phyloP scores from a whole-genome alignment of 495 filamentous ascomycete genomes.

The Penicilliopsis zonata region DNA sequence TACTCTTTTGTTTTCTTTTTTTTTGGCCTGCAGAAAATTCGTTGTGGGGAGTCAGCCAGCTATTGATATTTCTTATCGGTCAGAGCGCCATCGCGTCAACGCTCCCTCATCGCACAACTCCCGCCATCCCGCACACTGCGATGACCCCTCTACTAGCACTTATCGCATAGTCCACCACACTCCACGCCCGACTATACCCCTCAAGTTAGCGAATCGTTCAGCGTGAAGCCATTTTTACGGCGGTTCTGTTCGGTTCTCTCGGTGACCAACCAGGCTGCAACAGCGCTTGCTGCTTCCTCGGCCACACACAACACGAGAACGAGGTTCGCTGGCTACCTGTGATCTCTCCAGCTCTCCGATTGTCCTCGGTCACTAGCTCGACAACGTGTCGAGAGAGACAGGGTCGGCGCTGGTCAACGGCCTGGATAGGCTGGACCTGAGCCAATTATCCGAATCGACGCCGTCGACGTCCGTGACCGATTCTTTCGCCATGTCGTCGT shows the following conservation, averaged over 20 bases:
- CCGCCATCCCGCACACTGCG: slow-evolving; percentile 23
- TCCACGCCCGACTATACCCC: no score
- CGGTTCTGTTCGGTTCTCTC: no score
- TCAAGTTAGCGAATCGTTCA: no score
- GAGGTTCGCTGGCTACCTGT: no score
- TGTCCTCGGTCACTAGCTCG: slow-evolving; percentile 15
- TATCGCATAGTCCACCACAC: slow-evolving; percentile 10
- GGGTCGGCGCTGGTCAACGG: slow-evolving; percentile 40
- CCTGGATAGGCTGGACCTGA: slow-evolving; percentile 40
- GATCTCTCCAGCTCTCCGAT: background rate
- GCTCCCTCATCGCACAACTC: slow-evolving; percentile 25
- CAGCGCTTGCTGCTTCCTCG: background rate
- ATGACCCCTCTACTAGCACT: slow-evolving; percentile 22
- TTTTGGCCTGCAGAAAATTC: no score
- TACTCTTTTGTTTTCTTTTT: no score
- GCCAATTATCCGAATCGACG: slow-evolving; percentile 37
- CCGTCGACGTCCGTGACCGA: slow-evolving; percentile 28
- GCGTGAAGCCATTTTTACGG: no score
- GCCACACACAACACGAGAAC: no score
- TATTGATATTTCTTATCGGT: no score
- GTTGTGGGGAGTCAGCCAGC: no score
- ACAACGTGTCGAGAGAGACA: slow-evolving; percentile 41
- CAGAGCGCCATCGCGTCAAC: slow-evolving; percentile 9
- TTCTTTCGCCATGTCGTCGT: slow-evolving; percentile 50
- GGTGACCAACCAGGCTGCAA: no score